These are phyloP conservation scores for Saccharomycopsis javanensis DNA, from an alignment of 805 yeast species.

Conservation along the genomic window DNA sequence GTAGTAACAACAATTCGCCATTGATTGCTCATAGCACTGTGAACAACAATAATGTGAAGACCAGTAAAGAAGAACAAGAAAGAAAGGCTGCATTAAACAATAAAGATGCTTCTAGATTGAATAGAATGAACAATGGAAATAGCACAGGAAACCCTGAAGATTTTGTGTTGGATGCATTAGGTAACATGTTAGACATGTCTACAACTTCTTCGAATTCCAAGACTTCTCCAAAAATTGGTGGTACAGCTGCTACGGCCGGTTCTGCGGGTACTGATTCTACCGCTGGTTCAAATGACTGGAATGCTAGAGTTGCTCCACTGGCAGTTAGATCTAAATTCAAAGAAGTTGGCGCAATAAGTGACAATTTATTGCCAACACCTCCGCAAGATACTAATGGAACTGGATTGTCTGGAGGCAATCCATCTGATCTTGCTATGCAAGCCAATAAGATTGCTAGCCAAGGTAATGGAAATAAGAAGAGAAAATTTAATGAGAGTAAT, in stretches of 20 bases:
- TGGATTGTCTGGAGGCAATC: not conserved
- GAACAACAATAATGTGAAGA: not conserved
- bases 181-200: not conserved
- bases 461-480: not conserved
- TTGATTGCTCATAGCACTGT: not conserved
- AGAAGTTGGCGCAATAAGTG: conserved; percentile 17
- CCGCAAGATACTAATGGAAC: conserved; percentile 16
- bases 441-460: conserved; percentile 1
- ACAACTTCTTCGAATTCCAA: not conserved
- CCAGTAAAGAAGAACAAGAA: not conserved
- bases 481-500: not conserved
- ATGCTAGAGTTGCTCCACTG: conserved; percentile 16
- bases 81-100: not conserved
- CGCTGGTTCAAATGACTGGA: conserved; percentile 11
- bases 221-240: conserved; percentile 12
- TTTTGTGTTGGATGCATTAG: not conserved
- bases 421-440: not conserved
- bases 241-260: conserved; percentile 10
- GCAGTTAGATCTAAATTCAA: conserved; percentile 17
- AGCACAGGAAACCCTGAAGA: not conserved
- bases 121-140: not conserved
- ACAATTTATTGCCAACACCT: conserved; percentile 17
- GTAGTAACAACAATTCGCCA: not conserved
- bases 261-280: not conserved
- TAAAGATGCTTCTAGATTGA: not conserved